Evolutionary conservation across 2,329 filamentous ascomycete genomes (phyloP).

Genomic region (Hypoxylon rubiginosum): DNA sequence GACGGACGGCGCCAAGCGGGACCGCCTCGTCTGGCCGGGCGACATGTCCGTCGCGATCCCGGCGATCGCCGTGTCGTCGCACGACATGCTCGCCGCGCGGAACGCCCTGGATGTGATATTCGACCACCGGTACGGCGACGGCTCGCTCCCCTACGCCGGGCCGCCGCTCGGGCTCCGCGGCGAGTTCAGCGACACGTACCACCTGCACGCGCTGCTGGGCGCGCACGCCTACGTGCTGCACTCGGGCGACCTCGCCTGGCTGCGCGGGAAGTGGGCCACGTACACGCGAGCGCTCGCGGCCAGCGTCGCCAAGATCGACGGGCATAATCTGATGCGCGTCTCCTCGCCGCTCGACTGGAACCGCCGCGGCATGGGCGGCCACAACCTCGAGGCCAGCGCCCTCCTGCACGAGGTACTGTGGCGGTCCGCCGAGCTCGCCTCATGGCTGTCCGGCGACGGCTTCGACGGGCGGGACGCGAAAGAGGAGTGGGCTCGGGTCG

Average conservation of each 20-base stretch:
- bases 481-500: constrained; percentile 34
- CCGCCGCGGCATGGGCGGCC: constrained; percentile 63
- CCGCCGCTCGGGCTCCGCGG: constrained; percentile 53
- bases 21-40: constrained; percentile 71
- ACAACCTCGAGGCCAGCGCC: constrained; percentile 66
- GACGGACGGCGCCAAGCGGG: constrained; percentile 69
- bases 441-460: constrained; percentile 56
- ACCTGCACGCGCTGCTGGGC: constrained; percentile 67
- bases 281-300: constrained; percentile 52
- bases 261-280: constrained; percentile 52
- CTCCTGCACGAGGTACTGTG: constrained; percentile 66
- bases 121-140: constrained; percentile 59
- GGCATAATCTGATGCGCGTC: constrained; percentile 61
- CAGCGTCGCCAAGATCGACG: constrained; percentile 52
- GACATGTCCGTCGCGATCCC: constrained; percentile 71
- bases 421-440: constrained; percentile 61
- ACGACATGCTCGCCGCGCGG: constrained; percentile 63
- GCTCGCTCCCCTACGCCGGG: constrained; percentile 65
- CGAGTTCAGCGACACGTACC: constrained; percentile 61
- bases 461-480: background rate
- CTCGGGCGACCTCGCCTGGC: constrained; percentile 60
- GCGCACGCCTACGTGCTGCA: constrained; percentile 69
- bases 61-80: constrained; percentile 66
- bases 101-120: constrained; percentile 65
- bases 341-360: constrained; percentile 66